Evolutionary conservation across 2,329 filamentous ascomycete species (phyloP).

Genomic region (Leptographium wingfieldii): DNA sequence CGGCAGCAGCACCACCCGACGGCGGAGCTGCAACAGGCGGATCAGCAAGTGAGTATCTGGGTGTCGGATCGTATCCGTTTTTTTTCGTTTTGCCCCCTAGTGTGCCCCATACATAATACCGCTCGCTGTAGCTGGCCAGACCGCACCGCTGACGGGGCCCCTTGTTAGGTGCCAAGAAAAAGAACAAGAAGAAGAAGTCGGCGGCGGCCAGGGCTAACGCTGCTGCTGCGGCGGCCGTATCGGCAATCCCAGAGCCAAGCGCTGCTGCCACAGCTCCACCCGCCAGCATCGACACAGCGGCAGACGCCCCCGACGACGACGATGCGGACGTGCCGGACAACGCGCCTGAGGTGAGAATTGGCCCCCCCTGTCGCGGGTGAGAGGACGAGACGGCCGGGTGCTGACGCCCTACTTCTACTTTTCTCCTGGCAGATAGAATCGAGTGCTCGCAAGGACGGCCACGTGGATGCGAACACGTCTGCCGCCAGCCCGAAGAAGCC

Average conservation of each 20-base stretch:
- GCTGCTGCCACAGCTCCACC: constrained; percentile 1
- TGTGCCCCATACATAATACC: not conserved
- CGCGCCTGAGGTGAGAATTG: not conserved
- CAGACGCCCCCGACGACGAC: constrained; percentile 16
- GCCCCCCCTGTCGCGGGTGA: not conserved
- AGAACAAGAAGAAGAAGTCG: constrained; percentile 45
- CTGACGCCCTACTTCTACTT: not conserved
- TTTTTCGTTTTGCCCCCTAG: not conserved
- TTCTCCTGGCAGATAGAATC: not conserved
- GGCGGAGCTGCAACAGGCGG: not conserved
- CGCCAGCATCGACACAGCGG: constrained; percentile 4
- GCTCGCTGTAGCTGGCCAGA: not conserved
- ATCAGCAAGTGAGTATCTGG: constrained; percentile 6
- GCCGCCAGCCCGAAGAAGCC: constrained; percentile 3
- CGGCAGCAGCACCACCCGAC: constrained; percentile 3
- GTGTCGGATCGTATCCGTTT: not conserved
- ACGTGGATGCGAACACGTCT: not conserved
- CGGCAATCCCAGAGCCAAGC: constrained; percentile 11
- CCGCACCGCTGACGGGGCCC: constrained; percentile 5
- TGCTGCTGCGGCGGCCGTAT: constrained; percentile 7
- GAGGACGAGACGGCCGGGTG: not conserved
- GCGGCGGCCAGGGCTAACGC: constrained; percentile 35
- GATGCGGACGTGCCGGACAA: constrained; percentile 6
- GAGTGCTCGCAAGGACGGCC: constrained; percentile 12
- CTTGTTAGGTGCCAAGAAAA: constrained; percentile 40